These are phyloP conservation scores for Sphagnum tenellum DNA, from an alignment of 225 moss, liverwort and hornwort genomes.

Conservation along the genomic window DNA sequence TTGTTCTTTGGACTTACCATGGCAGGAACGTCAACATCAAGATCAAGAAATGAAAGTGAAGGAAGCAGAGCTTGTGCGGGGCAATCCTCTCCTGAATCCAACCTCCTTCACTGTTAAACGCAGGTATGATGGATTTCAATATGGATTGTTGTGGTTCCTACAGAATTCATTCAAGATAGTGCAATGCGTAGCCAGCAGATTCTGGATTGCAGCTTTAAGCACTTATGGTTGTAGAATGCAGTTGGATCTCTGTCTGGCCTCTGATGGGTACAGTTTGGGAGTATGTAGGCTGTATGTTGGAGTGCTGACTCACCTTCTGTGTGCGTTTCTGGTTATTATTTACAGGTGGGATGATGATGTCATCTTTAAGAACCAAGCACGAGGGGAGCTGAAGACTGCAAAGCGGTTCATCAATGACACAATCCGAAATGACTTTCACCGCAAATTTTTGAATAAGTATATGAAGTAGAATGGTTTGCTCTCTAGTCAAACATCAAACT, in stretches of 20 bases:
- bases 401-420: constrained; percentile 98
- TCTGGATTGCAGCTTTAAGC: too few relatives aligned
- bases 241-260: too few relatives aligned
- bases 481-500: too few relatives aligned
- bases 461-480: constrained; percentile 52
- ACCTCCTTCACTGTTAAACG: constrained; percentile 89
- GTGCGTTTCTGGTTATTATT: too few relatives aligned
- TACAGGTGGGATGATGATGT: constrained; percentile 96
- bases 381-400: constrained; percentile 76
- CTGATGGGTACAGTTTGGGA: too few relatives aligned
- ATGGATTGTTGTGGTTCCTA: too few relatives aligned
- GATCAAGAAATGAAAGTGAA: constrained; percentile 83
- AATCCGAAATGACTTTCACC: constrained; percentile 94
- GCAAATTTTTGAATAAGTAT: constrained; percentile 95
- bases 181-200: too few relatives aligned
- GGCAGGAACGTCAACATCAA: constrained; percentile 68
- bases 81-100: constrained; percentile 83
- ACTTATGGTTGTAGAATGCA: too few relatives aligned
- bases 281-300: too few relatives aligned
- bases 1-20: neutral
- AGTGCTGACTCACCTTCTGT: too few relatives aligned
- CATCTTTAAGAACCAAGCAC: constrained; percentile 91
- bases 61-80: constrained; percentile 79
- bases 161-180: too few relatives aligned
- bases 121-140: constrained; percentile 21